Base-by-base conservation (phyloP, 768 basidiomycete species). In the Calocera cornea region DNA sequence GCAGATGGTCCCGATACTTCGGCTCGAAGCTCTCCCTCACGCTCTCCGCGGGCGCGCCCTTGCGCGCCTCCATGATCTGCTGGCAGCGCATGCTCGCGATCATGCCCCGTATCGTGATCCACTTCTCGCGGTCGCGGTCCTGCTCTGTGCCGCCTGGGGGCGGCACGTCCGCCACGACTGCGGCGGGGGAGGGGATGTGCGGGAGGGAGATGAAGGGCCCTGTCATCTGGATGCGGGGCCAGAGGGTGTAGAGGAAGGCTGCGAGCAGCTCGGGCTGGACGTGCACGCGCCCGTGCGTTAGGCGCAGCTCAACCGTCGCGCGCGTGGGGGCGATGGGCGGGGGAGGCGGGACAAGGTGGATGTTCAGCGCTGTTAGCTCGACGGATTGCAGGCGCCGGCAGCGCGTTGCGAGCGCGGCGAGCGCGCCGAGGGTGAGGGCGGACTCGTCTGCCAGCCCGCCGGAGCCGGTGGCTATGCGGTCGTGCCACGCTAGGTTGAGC, bases 241-340 rank as follows among this genome's bases (percentile, higher is more conserved):
- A 60, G 54, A 60, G 54, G 54, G 54, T 60, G 54, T 60, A 60
- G 5, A 60, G 54, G 54, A 29, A 60, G 54, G 54, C 54, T 11
- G 54, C 54, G 54, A 60, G 54, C 54, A 60, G 54, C 31, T 60
- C 54, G 54, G 54, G 54, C 31, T 60, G 54, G 14, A 60, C 54
- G 54, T 60, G 54, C 16, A 60, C 31, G 7, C 54, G 14, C 16
- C 54, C 54, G 31, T 60, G 54, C 16, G 54, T 60, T 2, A 60
- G 54, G 54, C 54, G 54, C 14, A 60, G 54, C 54, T 60, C 54
- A 27, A 60, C 27, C 8, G 24, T 12, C 27, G 54, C 54, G 11
- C 22, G 27, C 14, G 22, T 5, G 14, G 54, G 54, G 54, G 54
- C 31, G 24, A 60, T 60, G 22, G 54, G 54, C 14, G 54, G 54